These are phyloP conservation scores for Colletotrichum simmondsii DNA, from an alignment of 2,329 filamentous ascomycete genomes.

Conservation along the genomic window DNA sequence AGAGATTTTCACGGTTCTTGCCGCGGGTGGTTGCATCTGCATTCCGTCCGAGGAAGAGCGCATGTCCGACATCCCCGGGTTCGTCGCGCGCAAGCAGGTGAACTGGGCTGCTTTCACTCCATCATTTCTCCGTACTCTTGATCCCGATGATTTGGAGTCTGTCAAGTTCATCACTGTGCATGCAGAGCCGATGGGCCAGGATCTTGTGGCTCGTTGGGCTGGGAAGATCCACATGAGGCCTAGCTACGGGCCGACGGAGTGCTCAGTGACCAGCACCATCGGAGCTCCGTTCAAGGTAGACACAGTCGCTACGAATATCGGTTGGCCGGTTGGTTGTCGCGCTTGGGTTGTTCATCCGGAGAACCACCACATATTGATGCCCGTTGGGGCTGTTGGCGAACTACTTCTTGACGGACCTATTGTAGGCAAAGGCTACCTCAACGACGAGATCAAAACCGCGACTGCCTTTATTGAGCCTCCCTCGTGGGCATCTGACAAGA, in stretches of 20 bases:
- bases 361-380: conserved; percentile 26
- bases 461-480: conserved; percentile 15
- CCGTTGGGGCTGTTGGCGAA: conserved; percentile 26
- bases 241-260: conserved; percentile 43
- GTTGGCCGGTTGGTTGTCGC: conserved; percentile 40
- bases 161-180: conserved; percentile 48
- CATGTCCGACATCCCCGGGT: conserved; percentile 57
- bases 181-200: conserved; percentile 40
- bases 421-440: conserved; percentile 20
- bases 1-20: conserved; percentile 63
- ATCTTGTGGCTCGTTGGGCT: conserved; percentile 38
- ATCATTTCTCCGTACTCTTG: conserved; percentile 60
- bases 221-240: conserved; percentile 36
- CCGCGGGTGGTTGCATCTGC: conserved; percentile 55
- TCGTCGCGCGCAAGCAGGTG: conserved; percentile 60
- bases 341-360: conserved; percentile 40
- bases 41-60: conserved; percentile 51
- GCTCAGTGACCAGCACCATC: conserved; percentile 39
- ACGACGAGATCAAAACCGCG: conserved; percentile 12
- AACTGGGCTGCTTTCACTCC: conserved; percentile 68
- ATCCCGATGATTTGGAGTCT: conserved; percentile 47
- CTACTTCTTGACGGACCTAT: conserved; percentile 23
- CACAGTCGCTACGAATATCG: conserved; percentile 23
- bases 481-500: not conserved
- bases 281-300: conserved; percentile 40